Evolutionary conservation across 805 yeast genomes (phyloP).

Genomic region (Candida maris): DNA sequence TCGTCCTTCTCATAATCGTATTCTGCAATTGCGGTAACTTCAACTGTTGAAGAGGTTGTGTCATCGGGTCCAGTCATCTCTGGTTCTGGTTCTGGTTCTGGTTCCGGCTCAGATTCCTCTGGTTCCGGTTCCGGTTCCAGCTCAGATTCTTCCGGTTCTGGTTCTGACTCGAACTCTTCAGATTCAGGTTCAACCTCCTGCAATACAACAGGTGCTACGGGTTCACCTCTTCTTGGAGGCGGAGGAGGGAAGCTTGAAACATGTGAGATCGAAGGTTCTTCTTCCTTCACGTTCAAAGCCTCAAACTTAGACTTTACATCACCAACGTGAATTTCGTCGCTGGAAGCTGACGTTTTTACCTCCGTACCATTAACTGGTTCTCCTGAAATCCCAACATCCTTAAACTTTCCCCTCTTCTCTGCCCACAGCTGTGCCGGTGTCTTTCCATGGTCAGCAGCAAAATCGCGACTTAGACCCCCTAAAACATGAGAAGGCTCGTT

Average conservation of each 20-base stretch:
- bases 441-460: conserved; percentile 70
- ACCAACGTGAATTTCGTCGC: conserved; percentile 30
- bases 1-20: conserved; percentile 77
- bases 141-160: conserved; percentile 11
- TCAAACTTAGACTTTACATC: conserved; percentile 33
- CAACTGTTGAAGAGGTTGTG: background rate
- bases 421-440: conserved; percentile 98
- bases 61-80: conserved; percentile 2
- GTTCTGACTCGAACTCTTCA: conserved; percentile 1
- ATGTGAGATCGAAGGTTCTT: conserved; percentile 19
- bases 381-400: conserved; percentile 35
- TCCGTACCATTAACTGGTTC: conserved; percentile 29
- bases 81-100: conserved; percentile 20
- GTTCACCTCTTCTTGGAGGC: conserved; percentile 15
- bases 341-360: conserved; percentile 13
- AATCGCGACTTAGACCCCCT: conserved; percentile 59
- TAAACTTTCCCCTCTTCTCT: conserved; percentile 72
- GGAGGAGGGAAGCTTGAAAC: conserved; percentile 20
- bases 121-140: conserved; percentile 14
- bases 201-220: conserved; percentile 8
- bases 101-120: conserved; percentile 20
- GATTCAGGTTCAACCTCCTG: background rate
- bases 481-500: conserved; percentile 43
- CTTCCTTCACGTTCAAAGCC: conserved; percentile 22
- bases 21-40: conserved; percentile 63